Conservation (phyloP, 192 early-diverging fungal genomes). For the Pilobolus umbonatus region DNA sequence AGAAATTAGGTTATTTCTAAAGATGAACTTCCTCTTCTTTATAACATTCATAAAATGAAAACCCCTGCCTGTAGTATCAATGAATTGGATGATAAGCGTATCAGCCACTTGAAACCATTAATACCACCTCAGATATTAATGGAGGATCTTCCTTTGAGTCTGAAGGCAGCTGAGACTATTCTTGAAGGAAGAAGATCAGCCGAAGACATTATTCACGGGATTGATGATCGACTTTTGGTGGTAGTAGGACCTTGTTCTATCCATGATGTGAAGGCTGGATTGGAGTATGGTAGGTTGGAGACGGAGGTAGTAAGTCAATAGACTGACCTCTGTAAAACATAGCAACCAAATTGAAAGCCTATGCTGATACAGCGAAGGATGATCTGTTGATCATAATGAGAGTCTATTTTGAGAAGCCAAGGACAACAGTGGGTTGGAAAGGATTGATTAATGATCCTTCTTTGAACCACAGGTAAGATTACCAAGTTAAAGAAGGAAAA, state of each 20-base stretch:
- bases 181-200: conserved; percentile 58
- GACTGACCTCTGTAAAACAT: not conserved
- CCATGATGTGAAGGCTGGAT: conserved; percentile 70
- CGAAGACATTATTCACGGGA: conserved; percentile 61
- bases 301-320: no score
- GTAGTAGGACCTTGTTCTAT: conserved; percentile 87
- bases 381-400: conserved; percentile 79
- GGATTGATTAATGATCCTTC: conserved; percentile 84
- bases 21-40: no score
- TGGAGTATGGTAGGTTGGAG: conserved; percentile 67
- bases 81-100: conserved; percentile 90
- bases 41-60: no score
- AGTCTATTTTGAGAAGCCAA: conserved; percentile 85
- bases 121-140: conserved; percentile 91
- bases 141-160: conserved; percentile 80
- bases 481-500: not conserved
- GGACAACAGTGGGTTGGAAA: conserved; percentile 89
- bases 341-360: conserved; percentile 10
- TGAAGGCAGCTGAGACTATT: conserved; percentile 71
- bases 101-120: conserved; percentile 71
- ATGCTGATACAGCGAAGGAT: conserved; percentile 39
- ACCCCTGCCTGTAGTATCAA: no score
- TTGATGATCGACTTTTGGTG: conserved; percentile 76
- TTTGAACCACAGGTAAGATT: conserved; percentile 54
- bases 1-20: no score